Percentiles rank a stretch among this genome's conserved stretches.
phyloP scores from a whole-genome alignment of 1,284 basidiomycete species.

The Puccinia hordei region DNA sequence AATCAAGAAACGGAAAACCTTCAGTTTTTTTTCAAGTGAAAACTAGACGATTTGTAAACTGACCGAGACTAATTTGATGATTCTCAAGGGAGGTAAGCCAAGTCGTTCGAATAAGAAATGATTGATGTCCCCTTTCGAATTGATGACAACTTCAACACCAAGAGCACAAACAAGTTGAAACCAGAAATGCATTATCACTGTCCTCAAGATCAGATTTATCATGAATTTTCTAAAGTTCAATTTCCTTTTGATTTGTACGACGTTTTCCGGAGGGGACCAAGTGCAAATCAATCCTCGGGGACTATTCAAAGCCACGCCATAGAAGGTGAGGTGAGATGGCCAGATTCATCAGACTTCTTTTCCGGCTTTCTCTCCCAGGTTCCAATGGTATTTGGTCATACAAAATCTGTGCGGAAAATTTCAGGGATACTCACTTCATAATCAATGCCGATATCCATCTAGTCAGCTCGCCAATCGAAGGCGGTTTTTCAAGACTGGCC shows the following conservation, averaged over 20 bases:
- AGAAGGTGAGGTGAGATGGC: not conserved
- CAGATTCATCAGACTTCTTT: not conserved
- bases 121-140: slow-evolving; percentile 26
- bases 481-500: not conserved
- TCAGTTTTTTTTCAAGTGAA: not conserved
- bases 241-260: slow-evolving; percentile 6
- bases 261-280: slow-evolving; percentile 36
- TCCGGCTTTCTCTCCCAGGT: not conserved
- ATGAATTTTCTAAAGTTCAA: slow-evolving; percentile 25
- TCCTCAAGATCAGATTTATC: not conserved
- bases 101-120: slow-evolving; percentile 17
- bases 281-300: slow-evolving; percentile 41
- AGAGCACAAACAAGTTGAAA: slow-evolving; percentile 33
- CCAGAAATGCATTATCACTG: slow-evolving; percentile 31
- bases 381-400: not conserved
- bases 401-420: not conserved
- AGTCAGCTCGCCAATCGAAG: slow-evolving; percentile 36
- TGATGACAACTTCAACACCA: slow-evolving; percentile 10
- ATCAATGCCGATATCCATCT: slow-evolving; percentile 41
- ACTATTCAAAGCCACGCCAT: slow-evolving; percentile 5
- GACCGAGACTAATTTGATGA: slow-evolving; percentile 9
- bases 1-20: not conserved
- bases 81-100: slow-evolving; percentile 14
- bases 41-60: not conserved
- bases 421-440: slow-evolving; percentile 30